Percentiles rank a stretch among this genome's conserved stretches.
phyloP scores from a whole-genome alignment of 2,329 filamentous ascomycete genomes.

The Colletotrichum endophyticum region DNA sequence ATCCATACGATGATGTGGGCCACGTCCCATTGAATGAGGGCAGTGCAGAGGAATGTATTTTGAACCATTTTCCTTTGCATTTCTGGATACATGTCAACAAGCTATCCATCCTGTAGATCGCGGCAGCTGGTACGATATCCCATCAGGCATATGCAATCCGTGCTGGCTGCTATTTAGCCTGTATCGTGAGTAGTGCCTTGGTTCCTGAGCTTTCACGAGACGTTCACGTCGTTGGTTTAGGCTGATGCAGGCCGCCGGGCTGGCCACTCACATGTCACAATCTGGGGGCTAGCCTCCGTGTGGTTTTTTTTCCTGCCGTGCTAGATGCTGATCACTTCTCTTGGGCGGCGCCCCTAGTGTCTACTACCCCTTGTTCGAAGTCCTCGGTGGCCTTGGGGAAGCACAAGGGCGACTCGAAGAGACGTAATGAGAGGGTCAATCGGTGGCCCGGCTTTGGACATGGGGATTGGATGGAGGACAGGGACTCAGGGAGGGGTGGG shows the following conservation, averaged over 20 bases:
- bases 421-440: constrained; percentile 5
- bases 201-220: neutral
- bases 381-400: neutral
- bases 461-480: neutral
- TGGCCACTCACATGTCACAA: constrained; percentile 11
- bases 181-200: neutral
- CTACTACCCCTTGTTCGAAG: neutral
- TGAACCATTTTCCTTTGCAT: neutral
- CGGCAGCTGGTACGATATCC: neutral
- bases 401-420: neutral
- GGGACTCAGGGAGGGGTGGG: neutral
- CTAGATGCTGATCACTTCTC: neutral
- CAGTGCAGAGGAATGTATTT: neutral
- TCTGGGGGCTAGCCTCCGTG: neutral
- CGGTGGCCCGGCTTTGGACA: neutral
- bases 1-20: neutral
- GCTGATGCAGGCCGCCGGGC: neutral
- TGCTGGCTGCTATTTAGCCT: neutral
- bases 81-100: neutral
- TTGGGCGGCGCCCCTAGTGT: neutral
- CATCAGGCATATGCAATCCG: neutral
- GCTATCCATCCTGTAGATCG: neutral
- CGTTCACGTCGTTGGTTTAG: neutral
- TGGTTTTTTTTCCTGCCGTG: neutral
- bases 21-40: neutral